phyloP scores from a whole-genome alignment of 768 basidiomycete species.

The Kwoniella shandongensis region DNA sequence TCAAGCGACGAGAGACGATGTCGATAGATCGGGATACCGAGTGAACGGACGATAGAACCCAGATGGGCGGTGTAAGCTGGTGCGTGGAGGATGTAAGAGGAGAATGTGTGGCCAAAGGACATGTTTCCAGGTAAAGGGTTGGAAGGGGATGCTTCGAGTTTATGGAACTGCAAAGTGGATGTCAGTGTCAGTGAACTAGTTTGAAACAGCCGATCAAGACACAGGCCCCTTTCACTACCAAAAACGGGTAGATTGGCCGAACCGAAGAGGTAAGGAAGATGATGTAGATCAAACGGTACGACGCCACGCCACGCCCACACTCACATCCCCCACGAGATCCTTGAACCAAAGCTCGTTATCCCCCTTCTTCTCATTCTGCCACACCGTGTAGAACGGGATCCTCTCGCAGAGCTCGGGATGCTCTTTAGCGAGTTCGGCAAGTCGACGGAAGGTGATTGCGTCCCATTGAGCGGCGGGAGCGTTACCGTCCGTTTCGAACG shows the following conservation, averaged over 20 bases:
- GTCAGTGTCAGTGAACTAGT: not conserved
- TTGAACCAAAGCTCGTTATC: conserved; percentile 37
- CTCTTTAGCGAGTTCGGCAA: conserved; percentile 32
- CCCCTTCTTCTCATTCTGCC: conserved; percentile 15
- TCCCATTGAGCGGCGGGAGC: conserved; percentile 29
- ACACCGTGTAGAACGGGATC: conserved; percentile 37
- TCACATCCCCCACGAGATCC: conserved; percentile 34
- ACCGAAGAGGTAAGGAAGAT: too few relatives aligned
- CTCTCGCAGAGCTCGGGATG: conserved; percentile 41
- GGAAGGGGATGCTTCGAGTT: conserved; percentile 3
- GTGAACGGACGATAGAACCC: conserved; percentile 53
- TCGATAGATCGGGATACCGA: conserved; percentile 58
- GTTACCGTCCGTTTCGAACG: conserved; percentile 32
- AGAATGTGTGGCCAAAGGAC: conserved; percentile 47
- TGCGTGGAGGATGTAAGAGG: conserved; percentile 60
- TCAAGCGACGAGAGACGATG: conserved; percentile 57
- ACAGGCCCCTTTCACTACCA: not conserved
- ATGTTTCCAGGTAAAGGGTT: conserved; percentile 18
- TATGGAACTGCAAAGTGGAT: not conserved
- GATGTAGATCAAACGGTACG: too few relatives aligned
- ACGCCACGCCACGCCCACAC: too few relatives aligned
- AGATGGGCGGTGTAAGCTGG: conserved; percentile 61
- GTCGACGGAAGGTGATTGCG: conserved; percentile 30
- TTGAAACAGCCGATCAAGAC: not conserved
- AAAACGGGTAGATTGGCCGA: too few relatives aligned